A percentile compares a stretch with the other conserved stretches of the same genome.
Conservation (phyloP, 1,284 basidiomycete species). For the Cutaneotrichosporon cutaneum region DNA sequence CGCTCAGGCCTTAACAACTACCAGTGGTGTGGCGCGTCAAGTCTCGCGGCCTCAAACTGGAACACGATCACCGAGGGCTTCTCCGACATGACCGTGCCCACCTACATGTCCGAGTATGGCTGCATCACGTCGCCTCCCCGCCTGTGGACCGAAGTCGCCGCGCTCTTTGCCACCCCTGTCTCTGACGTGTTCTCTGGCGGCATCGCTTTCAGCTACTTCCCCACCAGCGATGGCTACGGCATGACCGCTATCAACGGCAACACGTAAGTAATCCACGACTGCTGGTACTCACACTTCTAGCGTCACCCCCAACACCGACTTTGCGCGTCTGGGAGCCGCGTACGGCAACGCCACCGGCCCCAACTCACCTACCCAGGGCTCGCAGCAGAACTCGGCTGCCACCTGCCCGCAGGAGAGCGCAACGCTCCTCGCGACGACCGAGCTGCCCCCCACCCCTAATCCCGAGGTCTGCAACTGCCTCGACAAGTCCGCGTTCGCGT, state of each 20-base stretch:
- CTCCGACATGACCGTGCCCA: constrained; percentile 66
- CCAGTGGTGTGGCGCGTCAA: constrained; percentile 74
- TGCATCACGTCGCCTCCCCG: constrained; percentile 66
- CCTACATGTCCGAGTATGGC: constrained; percentile 89
- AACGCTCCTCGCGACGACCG: constrained; percentile 65
- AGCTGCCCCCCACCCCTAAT: constrained; percentile 79
- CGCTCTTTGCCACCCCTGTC: constrained; percentile 72
- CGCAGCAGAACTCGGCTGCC: constrained; percentile 61
- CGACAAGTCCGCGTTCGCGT: constrained; percentile 63
- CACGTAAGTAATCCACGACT: constrained; percentile 31
- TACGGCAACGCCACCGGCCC: constrained; percentile 63
- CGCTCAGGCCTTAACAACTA: constrained; percentile 50
- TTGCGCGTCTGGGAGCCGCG: constrained; percentile 63
- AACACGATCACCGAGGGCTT: constrained; percentile 51
- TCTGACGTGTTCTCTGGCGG: constrained; percentile 81
- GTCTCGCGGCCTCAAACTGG: constrained; percentile 60
- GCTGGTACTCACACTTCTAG: constrained; percentile 24
- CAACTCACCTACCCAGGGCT: constrained; percentile 63
- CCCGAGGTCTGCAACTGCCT: constrained; percentile 75
- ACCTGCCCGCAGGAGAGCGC: constrained; percentile 65
- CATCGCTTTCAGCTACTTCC: constrained; percentile 75
- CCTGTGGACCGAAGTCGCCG: constrained; percentile 74
- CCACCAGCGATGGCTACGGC: constrained; percentile 73
- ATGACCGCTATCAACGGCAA: constrained; percentile 66
- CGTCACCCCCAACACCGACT: constrained; percentile 57